Evolutionary conservation across 2,329 filamentous ascomycete genomes (phyloP).

Genomic region (Lasiodiplodia citricola): DNA sequence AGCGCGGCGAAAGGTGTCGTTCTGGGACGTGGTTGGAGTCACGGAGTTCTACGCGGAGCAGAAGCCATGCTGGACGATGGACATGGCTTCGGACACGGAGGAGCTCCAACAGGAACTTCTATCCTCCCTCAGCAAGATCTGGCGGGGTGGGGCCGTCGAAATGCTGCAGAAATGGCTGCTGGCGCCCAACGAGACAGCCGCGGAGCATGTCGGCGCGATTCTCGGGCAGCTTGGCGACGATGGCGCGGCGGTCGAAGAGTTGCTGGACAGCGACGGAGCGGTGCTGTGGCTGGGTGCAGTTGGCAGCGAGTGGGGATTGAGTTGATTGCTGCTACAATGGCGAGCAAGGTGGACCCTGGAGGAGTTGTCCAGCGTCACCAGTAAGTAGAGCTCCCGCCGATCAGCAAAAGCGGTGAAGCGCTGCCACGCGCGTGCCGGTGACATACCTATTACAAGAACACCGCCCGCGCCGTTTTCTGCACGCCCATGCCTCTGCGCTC

Average conservation of each 20-base stretch:
- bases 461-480: slow-evolving; percentile 7
- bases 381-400: not conserved
- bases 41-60: not conserved
- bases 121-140: too few relatives aligned
- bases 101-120: too few relatives aligned
- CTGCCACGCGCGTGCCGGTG: slow-evolving; percentile 19
- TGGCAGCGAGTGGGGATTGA: not conserved
- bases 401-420: slow-evolving; percentile 20
- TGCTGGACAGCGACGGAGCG: not conserved
- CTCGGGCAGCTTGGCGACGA: not conserved
- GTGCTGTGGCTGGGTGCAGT: not conserved
- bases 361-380: not conserved
- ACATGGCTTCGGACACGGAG: not conserved
- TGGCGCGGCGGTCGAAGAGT: not conserved
- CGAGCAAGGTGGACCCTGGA: not conserved
- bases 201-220: slow-evolving; percentile 3
- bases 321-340: not conserved
- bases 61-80: not conserved
- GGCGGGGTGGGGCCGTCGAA: not conserved
- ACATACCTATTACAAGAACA: slow-evolving; percentile 6
- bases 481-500: slow-evolving; percentile 9
- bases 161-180: not conserved
- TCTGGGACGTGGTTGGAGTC: not conserved
- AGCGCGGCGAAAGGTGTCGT: not conserved
- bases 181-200: not conserved